Evolutionary conservation across 768 basidiomycete genomes (phyloP).

Genomic region (Boletus rubroflammeus): DNA sequence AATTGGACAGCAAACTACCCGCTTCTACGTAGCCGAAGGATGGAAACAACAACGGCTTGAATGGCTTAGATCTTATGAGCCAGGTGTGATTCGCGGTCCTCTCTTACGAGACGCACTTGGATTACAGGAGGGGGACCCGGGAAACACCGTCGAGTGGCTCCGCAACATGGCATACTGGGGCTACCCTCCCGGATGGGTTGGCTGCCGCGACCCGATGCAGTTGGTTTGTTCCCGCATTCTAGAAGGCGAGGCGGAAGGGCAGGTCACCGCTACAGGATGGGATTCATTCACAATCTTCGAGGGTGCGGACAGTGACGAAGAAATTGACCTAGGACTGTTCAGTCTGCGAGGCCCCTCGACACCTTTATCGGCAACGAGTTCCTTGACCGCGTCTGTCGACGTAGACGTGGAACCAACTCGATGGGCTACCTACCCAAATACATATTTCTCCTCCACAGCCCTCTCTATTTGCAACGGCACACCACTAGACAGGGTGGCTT

Average conservation of each 20-base stretch:
- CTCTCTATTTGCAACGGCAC: constrained; percentile 51
- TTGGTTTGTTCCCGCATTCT: constrained; percentile 46
- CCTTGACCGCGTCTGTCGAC: neutral
- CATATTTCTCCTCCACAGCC: constrained; percentile 52
- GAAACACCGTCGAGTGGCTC: constrained; percentile 49
- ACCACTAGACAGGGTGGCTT: constrained; percentile 30
- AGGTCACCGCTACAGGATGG: neutral
- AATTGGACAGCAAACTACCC: constrained; percentile 34
- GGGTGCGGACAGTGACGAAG: constrained; percentile 36
- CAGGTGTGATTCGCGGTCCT: constrained; percentile 51
- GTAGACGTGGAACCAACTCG: constrained; percentile 25
- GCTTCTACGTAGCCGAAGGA: constrained; percentile 53
- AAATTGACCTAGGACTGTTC: constrained; percentile 25
- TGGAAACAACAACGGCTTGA: constrained; percentile 55
- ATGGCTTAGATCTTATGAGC: constrained; percentile 58
- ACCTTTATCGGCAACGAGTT: constrained; percentile 4
- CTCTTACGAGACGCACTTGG: constrained; percentile 55
- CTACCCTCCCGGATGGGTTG: constrained; percentile 72
- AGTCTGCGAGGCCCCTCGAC: neutral
- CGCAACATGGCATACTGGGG: constrained; percentile 67
- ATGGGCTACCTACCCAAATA: constrained; percentile 63
- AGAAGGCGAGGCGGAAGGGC: constrained; percentile 23
- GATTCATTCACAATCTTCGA: constrained; percentile 38
- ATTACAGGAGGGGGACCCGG: constrained; percentile 32
- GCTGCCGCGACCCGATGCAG: constrained; percentile 49